Evolutionary conservation across 2,329 filamentous ascomycete genomes (phyloP).

Genomic region (Claviceps fusiformis): DNA sequence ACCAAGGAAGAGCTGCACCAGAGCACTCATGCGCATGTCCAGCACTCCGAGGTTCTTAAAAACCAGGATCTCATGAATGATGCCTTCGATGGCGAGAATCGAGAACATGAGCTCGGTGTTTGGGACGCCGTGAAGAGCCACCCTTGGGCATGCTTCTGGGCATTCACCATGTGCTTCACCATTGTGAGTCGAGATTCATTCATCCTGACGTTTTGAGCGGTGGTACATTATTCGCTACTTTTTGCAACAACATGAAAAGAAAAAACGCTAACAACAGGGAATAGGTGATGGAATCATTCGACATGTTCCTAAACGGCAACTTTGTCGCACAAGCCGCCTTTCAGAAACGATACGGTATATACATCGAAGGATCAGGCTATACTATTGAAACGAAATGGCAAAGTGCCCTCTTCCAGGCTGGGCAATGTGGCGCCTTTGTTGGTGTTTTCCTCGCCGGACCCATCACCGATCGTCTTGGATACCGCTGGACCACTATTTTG

Average conservation of each 20-base stretch:
- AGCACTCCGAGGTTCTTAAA: conserved; percentile 20
- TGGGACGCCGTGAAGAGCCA: conserved; percentile 25
- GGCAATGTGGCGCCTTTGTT: conserved; percentile 22
- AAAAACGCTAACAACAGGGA: background rate
- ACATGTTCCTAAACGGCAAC: conserved; percentile 33
- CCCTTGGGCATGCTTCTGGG: conserved; percentile 32
- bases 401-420: conserved; percentile 20
- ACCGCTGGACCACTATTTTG: conserved; percentile 22
- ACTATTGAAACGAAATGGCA: conserved; percentile 29
- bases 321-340: conserved; percentile 30
- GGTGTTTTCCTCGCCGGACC: conserved; percentile 25
- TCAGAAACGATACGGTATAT: conserved; percentile 23
- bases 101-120: conserved; percentile 26
- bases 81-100: conserved; percentile 27
- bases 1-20: conserved; percentile 1
- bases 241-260: background rate
- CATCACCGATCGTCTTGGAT: conserved; percentile 22
- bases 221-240: background rate
- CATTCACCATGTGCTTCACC: conserved; percentile 34
- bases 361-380: conserved; percentile 2
- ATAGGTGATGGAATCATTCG: conserved; percentile 37
- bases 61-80: conserved; percentile 25
- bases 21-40: conserved; percentile 12
- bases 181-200: conserved; percentile 23
- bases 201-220: background rate